phyloP scores from a whole-genome alignment of 441 rosid genomes.

The Adansonia rubrostipa region DNA sequence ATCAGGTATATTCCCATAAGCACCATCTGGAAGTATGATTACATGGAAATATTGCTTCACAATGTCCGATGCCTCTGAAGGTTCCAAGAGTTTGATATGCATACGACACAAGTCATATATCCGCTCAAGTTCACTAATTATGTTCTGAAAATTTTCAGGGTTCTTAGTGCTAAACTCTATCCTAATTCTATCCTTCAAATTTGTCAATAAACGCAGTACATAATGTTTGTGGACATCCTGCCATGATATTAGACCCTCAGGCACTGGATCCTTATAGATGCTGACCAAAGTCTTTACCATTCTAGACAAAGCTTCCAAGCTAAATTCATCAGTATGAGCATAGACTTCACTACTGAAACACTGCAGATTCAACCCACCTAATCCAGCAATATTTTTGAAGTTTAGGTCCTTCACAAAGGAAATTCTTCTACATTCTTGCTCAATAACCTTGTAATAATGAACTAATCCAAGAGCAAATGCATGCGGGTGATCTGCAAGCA shows the following conservation, averaged over 20 bases:
- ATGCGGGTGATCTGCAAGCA: constrained; percentile 36
- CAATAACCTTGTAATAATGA: constrained; percentile 57
- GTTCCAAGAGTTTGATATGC: constrained; percentile 68
- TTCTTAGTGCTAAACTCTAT: constrained; percentile 49
- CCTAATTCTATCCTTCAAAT: constrained; percentile 53
- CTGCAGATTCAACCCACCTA: constrained; percentile 71
- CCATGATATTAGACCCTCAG: constrained; percentile 64
- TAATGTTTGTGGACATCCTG: constrained; percentile 80
- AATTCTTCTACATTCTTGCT: constrained; percentile 81
- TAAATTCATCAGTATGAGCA: constrained; percentile 58
- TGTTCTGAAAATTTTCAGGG: constrained; percentile 75
- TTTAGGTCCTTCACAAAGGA: constrained; percentile 78
- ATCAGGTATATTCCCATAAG: constrained; percentile 63
- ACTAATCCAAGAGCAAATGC: constrained; percentile 48
- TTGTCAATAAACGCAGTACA: constrained; percentile 53
- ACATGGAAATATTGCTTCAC: constrained; percentile 63
- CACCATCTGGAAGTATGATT: constrained; percentile 52
- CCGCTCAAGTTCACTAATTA: constrained; percentile 70
- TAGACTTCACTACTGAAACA: constrained; percentile 70
- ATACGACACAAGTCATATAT: constrained; percentile 58
- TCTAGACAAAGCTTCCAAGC: constrained; percentile 84
- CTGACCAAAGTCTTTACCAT: constrained; percentile 69
- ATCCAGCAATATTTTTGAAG: constrained; percentile 80
- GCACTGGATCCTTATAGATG: constrained; percentile 48
- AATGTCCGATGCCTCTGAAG: constrained; percentile 69